Conservation (phyloP, 768 basidiomycete genomes). For the Imleria badia region DNA sequence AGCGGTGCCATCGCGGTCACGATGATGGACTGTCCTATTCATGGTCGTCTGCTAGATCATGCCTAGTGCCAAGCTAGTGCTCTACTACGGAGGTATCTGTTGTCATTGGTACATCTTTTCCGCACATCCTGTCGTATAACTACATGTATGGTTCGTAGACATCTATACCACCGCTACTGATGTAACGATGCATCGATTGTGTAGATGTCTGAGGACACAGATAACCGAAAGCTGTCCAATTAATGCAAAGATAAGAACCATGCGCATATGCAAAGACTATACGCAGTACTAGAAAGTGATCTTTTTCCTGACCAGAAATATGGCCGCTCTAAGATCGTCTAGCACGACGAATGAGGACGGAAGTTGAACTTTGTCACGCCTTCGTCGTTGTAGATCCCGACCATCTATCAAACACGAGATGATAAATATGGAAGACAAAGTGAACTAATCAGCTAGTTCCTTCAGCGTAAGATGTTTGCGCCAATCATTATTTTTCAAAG, state of each 20-base stretch:
- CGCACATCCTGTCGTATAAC: not conserved
- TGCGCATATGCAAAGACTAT: no score
- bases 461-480: not conserved
- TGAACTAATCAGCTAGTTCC: not conserved
- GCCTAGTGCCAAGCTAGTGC: no score
- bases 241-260: no score
- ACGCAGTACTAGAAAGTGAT: no score
- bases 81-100: no score
- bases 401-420: no score
- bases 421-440: not conserved
- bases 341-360: slow-evolving; percentile 62
- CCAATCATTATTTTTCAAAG: not conserved
- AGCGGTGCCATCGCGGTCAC: no score
- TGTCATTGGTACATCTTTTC: not conserved
- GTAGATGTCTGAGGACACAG: slow-evolving; percentile 2
- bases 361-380: slow-evolving; percentile 63
- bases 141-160: not conserved
- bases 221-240: not conserved
- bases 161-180: no score
- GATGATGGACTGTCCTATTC: no score
- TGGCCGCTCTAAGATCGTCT: not conserved
- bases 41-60: no score
- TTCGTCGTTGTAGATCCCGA: slow-evolving; percentile 55
- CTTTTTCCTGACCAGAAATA: not conserved
- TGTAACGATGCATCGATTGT: not conserved